Evolutionary conservation across 1,284 basidiomycete species (phyloP), one percentile per base, ranked within the genome.

Genomic region (Trametes pubescens): DNA sequence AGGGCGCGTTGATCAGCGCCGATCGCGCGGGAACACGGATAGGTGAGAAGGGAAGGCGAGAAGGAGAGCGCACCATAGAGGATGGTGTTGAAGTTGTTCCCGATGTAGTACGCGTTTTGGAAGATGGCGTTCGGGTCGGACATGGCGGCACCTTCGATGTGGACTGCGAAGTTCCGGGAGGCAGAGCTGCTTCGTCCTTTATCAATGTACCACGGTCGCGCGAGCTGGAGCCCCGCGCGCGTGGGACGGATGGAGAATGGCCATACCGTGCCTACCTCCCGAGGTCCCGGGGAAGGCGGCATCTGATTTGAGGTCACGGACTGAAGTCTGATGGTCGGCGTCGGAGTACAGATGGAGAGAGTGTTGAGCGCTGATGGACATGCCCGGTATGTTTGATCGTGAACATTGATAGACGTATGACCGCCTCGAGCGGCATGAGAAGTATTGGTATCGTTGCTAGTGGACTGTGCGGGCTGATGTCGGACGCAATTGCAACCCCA

Each of bases 61-160:
- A 22, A 44, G 7, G n/a, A 4, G 49, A 21, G 35, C 51, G 49
- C 32, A 59, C 59, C 59, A 38, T 61, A 61, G 44, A 61, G 52
- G 35, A 61, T 61, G 59, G 46, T 44, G 37, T 61, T 61, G 46
- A 61, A 55, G 46, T 55, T 61, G 53, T 61, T 61, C 24, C 59
- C 59, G 13, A 61, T 46, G 52, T 61, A 61, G 59, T 43, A 61
- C 32, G 51, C 52, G 46, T 61, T 61, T 40, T 61, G 59, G 38
- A 61, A 61, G 53, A 55, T 37, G 46, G 59, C 59, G 43, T 61
- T 61, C 29, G 52, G 58, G 37, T 59, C 58, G 29, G 58, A 51
- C 51, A 59, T 59, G 29, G 49, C 9, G 47, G 24, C 35, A 29
- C 47, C 24, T 24, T 24, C 14, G 24, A 14, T 24, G 24, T 26